Base-by-base conservation (phyloP, 106 monocot genomes). In the Acorus calamus region DNA sequence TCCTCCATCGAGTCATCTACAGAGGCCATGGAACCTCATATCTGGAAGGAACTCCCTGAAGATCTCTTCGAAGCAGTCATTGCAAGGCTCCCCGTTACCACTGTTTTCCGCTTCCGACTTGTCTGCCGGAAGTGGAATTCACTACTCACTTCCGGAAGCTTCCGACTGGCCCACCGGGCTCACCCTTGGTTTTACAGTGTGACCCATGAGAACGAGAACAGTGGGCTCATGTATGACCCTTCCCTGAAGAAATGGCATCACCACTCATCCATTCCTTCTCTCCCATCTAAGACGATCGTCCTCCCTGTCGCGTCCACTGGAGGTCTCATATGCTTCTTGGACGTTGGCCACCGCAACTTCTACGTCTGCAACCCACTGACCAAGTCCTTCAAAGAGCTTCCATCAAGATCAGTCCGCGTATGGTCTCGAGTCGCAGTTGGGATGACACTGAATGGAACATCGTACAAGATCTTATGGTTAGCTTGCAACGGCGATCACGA, bases 121-220 rank as follows among this genome's bases (percentile, higher is more conserved):
- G 93, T 93, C 14, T 93, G 93, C 67, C 75, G 64, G 28, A 85
- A 81, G n/a, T 93, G 93, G 93, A 79, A 86, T 60, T 77, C 78
- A 55, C 63, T 81, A 8, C 57, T 86, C 50, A 65, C 53, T 28
- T 89, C 89, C 44, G 52, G 50, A 4, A 78, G 78, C 66, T 93
- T 93, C 74, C 63, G 76, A 50, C 78, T 58, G 11, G 77, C 70
- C 57, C 60, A 57, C 42, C 73, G 8, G 4, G 44, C 55, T 13
- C 50, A 72, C 46, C 76, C 86, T 58, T 93, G 93, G 93, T 81
- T 93, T 72, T 86, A 73, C 56, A 77, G 73, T 8, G 66, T 88
- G 42, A 81, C 74, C 46, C 73, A 77, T 66, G 77, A 76, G 46
- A 69, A 62, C 13, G 51, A 69, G 8, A 73, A 55, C 44, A 61